Conservation (phyloP, 2,329 filamentous ascomycete genomes). For the Hymenoscyphus repandus region DNA sequence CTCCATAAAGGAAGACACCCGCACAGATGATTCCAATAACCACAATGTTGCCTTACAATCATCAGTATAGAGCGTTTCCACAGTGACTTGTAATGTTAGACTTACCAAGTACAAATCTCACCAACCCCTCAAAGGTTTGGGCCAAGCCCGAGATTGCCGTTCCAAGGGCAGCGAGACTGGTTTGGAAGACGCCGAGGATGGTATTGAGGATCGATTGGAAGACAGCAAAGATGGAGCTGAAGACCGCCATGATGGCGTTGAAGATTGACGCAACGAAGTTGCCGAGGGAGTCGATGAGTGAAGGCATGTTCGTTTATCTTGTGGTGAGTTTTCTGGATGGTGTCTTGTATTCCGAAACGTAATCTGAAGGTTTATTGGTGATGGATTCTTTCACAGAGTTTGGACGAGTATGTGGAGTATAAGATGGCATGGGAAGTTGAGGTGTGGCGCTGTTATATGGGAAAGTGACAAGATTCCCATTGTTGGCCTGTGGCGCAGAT, state of each 20-base stretch:
- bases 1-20: slow-evolving; percentile 20
- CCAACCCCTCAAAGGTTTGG: slow-evolving; percentile 26
- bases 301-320: slow-evolving; percentile 23
- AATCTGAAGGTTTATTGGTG: neutral
- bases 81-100: neutral
- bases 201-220: slow-evolving; percentile 24
- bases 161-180: slow-evolving; percentile 19
- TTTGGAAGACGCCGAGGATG: slow-evolving; percentile 22
- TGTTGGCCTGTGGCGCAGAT: neutral
- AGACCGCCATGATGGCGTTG: slow-evolving; percentile 19
- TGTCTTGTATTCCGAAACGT: neutral
- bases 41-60: slow-evolving; percentile 24
- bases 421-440: neutral
- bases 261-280: slow-evolving; percentile 26
- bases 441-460: neutral
- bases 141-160: slow-evolving; percentile 23
- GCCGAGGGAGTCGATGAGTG: slow-evolving; percentile 21
- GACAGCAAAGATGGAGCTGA: slow-evolving; percentile 26
- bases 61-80: neutral
- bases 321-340: neutral
- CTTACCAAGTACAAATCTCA: slow-evolving; percentile 30
- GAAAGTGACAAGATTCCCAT: neutral
- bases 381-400: neutral
- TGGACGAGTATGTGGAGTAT: neutral
- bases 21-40: slow-evolving; percentile 21